Evolutionary conservation across 1,284 basidiomycete species (phyloP), one percentile per base, ranked within the genome.

Genomic region (Puccinia horiana): DNA sequence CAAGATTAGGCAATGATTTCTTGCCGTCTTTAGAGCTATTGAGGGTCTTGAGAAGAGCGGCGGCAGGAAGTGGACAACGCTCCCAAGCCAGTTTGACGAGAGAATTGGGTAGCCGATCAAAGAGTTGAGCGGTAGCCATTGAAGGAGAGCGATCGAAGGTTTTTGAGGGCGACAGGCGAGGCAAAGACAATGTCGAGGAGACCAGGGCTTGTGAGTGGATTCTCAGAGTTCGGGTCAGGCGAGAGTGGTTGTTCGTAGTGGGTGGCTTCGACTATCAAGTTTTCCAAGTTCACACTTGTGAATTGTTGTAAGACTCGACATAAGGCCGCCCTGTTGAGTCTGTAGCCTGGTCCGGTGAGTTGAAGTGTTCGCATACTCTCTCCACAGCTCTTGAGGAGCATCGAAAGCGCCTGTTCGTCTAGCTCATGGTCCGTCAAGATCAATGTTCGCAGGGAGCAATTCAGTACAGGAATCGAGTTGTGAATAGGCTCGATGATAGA

Each of bases 51-150:
- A 35, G 12, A 23, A 74, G 47, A 12, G 44, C 16, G 47, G 72
- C 16, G n/a, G 72, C 35, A n/a, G 16, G 35, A 35, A 74, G 12
- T 26, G 49, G 20, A 26, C 72, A 74, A 20, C 29, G n/a, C 29
- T 74, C 44, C 72, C 72, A 74, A 29, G 72, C 72, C 0, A 74
- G 44, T 74, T 74, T 74, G 37, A 74, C 72, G 52, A 74, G 49
- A 11, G 72, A 74, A 49, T 74, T 37, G n/a, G 72, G 72, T 18
- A 74, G 29, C 18, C 32, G 32, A 9, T 74, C 32, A 18, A 74
- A 74, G 6, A 74, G 52, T 2, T 12, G 6, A 3, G 9, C 20
- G 18, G 37, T 74, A 18, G 32, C 72, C 72, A 37, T n/a, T 42
- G 8, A 72, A 29, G 9, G 72, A 32, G 11, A 52, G 20, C 14